These are phyloP conservation scores for Rhodotorula sp. DNA, from an alignment of 1,284 basidiomycete genomes.

Conservation along the genomic window DNA sequence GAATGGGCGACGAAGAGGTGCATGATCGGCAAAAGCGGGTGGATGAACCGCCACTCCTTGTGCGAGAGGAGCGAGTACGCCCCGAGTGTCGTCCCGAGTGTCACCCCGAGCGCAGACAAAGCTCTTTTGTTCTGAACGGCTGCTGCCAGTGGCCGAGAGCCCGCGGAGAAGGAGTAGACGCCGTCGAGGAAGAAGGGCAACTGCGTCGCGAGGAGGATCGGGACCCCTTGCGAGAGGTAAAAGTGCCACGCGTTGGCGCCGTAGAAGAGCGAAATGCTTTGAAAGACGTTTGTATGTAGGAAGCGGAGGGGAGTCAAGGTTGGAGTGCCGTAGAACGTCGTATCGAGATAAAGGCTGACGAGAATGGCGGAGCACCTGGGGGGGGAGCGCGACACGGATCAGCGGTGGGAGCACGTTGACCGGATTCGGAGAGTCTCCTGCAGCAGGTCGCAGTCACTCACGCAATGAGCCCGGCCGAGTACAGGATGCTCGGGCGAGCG, in stretches of 20 bases:
- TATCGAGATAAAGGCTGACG: conserved; percentile 59
- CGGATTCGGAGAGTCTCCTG: background rate
- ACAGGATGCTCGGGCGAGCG: background rate
- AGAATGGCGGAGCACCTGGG: conserved; percentile 21
- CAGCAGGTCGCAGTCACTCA: conserved; percentile 10
- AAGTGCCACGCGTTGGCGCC: conserved; percentile 84
- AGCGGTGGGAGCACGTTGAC: too few relatives aligned
- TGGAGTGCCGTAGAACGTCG: conserved; percentile 63
- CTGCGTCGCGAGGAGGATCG: conserved; percentile 70
- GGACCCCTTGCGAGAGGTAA: conserved; percentile 81
- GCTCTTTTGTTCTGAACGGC: background rate
- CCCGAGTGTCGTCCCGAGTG: conserved; percentile 52
- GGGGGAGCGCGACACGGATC: background rate
- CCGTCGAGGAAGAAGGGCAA: conserved; percentile 54
- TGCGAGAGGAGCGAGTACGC: conserved; percentile 78
- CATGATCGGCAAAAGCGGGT: conserved; percentile 83
- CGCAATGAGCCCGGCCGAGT: background rate
- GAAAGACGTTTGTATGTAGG: conserved; percentile 68
- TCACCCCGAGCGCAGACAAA: background rate
- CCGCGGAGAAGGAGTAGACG: background rate
- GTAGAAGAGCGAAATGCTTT: conserved; percentile 86
- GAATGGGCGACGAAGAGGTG: conserved; percentile 75
- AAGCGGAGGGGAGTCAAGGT: conserved; percentile 82
- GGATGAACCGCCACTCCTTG: conserved; percentile 97
- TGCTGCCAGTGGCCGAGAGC: background rate